phyloP scores from a whole-genome alignment of 179 eudicot genomes.

The Beta corolliflora region DNA sequence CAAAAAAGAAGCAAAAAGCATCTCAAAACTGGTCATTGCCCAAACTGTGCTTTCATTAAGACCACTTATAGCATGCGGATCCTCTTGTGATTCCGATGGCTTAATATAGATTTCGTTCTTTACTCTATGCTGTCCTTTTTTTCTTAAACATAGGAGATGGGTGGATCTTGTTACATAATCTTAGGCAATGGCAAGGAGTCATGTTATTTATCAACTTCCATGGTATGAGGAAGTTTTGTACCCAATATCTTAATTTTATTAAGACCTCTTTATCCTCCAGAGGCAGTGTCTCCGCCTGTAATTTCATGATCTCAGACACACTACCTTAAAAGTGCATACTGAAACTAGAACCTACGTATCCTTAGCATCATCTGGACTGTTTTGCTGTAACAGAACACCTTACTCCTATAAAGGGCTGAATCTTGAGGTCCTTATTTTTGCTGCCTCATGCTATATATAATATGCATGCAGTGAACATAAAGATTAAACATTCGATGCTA shows the following conservation, averaged over 20 bases:
- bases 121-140: background rate
- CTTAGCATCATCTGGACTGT: background rate
- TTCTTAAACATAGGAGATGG: background rate
- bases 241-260: too few species aligned
- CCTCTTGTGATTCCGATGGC: background rate
- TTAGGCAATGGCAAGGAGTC: background rate
- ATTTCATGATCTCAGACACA: background rate
- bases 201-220: background rate
- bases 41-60: background rate
- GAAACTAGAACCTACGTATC: background rate
- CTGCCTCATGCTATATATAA: background rate
- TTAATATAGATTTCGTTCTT: background rate
- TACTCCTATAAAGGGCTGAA: background rate
- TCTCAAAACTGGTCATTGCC: background rate
- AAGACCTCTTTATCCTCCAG: too few species aligned
- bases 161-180: background rate
- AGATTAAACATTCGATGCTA: background rate
- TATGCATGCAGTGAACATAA: background rate
- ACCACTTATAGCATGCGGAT: background rate
- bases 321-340: background rate
- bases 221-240: background rate
- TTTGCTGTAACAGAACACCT: background rate
- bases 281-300: background rate
- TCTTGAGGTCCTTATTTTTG: background rate
- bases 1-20: background rate